A percentile compares a stretch with the other conserved stretches of the same genome.
phyloP scores from a whole-genome alignment of 495 filamentous ascomycete genomes.

The Evernia prunastri region DNA sequence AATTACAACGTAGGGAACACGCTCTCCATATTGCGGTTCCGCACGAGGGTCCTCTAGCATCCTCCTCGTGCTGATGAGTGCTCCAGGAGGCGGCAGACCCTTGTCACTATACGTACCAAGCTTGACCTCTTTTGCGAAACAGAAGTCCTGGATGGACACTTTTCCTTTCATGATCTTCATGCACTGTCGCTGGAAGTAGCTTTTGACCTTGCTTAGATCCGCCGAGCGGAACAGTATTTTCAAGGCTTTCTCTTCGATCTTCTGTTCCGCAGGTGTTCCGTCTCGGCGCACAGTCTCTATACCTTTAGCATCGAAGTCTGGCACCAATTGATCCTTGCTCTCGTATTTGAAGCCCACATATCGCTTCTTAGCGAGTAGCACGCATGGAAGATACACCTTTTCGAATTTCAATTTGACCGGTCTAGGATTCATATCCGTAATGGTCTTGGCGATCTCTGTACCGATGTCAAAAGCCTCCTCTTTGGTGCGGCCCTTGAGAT shows the following conservation, averaged over 20 bases:
- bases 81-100: slow-evolving; percentile 75
- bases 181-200: slow-evolving; percentile 86
- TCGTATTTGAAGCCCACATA: slow-evolving; percentile 99
- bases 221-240: slow-evolving; percentile 83
- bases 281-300: slow-evolving; percentile 95
- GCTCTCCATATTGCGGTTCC: slow-evolving; percentile 93
- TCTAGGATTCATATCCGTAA: slow-evolving; percentile 85
- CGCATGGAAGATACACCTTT: slow-evolving; percentile 93
- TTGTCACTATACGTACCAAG: slow-evolving; percentile 83
- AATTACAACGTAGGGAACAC: slow-evolving; percentile 89
- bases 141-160: slow-evolving; percentile 91
- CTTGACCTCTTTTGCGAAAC: slow-evolving; percentile 86
- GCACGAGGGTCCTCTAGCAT: slow-evolving; percentile 80
- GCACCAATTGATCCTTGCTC: slow-evolving; percentile 63
- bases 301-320: slow-evolving; percentile 95
- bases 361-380: slow-evolving; percentile 92
- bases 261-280: slow-evolving; percentile 91
- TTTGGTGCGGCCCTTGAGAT: slow-evolving; percentile 77
- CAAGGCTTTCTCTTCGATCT: slow-evolving; percentile 92
- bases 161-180: slow-evolving; percentile 84
- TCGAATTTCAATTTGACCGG: slow-evolving; percentile 97
- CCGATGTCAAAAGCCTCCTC: slow-evolving; percentile 90
- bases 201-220: slow-evolving; percentile 84
- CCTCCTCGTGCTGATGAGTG: slow-evolving; percentile 71
- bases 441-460: slow-evolving; percentile 79